These are phyloP conservation scores for Rubia yunnanensis DNA, from an alignment of 257 asterid species.

Conservation along the genomic window DNA sequence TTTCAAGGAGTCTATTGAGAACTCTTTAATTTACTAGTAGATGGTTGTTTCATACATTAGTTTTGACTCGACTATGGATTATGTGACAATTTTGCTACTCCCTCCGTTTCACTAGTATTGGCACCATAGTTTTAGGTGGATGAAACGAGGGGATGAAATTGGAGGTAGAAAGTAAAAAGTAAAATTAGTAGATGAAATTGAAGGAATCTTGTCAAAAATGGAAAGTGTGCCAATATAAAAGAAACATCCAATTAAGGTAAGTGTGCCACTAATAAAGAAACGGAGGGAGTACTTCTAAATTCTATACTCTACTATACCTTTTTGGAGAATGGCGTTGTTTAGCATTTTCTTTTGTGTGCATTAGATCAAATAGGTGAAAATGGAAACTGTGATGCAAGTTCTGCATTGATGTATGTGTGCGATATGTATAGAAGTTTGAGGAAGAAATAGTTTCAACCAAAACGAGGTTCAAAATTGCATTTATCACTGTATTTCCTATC, in stretches of 20 bases:
- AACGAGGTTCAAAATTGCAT: conserved; percentile 16
- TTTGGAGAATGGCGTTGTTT: neutral
- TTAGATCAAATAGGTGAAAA: neutral
- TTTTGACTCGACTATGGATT: neutral
- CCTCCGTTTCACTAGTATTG: no score
- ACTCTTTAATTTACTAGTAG: no score
- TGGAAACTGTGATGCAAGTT: no score
- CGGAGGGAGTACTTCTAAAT: no score
- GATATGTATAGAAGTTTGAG: neutral
- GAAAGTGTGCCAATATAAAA: no score
- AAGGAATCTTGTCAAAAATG: no score
- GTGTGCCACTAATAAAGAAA: no score
- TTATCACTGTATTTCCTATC: conserved; percentile 13
- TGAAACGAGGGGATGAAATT: no score
- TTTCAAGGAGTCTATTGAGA: neutral
- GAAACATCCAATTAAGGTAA: no score
- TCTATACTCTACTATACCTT: neutral
- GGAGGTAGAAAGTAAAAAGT: no score
- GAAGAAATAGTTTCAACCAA: neutral
- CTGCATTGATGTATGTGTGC: neutral
- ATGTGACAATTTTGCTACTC: neutral
- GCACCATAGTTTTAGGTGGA: no score
- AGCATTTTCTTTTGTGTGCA: neutral
- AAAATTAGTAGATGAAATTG: no score
- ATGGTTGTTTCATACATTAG: neutral